These are phyloP conservation scores for Aspergillus tamarii DNA, from an alignment of 2,329 filamentous ascomycete species.

Conservation along the genomic window DNA sequence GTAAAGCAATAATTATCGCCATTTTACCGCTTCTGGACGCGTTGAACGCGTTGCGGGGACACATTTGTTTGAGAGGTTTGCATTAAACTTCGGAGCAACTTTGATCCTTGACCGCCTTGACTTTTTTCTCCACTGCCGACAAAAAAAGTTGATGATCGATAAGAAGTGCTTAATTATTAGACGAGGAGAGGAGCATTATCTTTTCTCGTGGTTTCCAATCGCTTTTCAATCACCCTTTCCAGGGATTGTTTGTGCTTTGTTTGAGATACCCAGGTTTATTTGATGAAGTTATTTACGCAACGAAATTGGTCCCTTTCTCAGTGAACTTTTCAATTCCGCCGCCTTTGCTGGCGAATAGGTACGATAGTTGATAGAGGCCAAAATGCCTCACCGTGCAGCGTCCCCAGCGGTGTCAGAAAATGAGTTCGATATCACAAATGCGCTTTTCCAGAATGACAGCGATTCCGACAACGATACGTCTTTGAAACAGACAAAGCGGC, in stretches of 20 bases:
- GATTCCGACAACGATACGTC: slow-evolving; percentile 48
- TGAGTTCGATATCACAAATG: slow-evolving; percentile 85
- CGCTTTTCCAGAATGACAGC: slow-evolving; percentile 67
- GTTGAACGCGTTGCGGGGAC: slow-evolving; percentile 41
- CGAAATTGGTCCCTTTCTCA: not conserved
- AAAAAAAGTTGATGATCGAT: slow-evolving; percentile 20
- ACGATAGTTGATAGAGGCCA: slow-evolving; percentile 16
- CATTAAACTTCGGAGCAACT: slow-evolving; percentile 13
- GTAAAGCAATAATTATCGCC: slow-evolving; percentile 20
- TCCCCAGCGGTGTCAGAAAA: slow-evolving; percentile 87
- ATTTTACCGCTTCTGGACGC: slow-evolving; percentile 47
- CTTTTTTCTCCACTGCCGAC: slow-evolving; percentile 22
- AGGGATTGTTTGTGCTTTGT: not conserved
- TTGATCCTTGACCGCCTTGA: slow-evolving; percentile 35
- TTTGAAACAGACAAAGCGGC: slow-evolving; percentile 55
- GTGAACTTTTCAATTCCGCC: not conserved
- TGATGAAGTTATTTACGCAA: not conserved
- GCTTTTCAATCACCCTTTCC: not conserved
- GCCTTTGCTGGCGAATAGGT: not conserved
- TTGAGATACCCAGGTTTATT: slow-evolving; percentile 3
- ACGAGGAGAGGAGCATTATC: not conserved
- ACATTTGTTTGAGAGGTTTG: slow-evolving; percentile 24
- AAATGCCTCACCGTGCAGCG: slow-evolving; percentile 71
- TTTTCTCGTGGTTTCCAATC: not conserved
- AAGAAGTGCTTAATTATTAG: not conserved